A percentile compares a stretch with the other conserved stretches of the same genome.
Evolutionary conservation across 2,329 filamentous ascomycete genomes (phyloP).

Genomic region (Arthrobotrys sphaeroides): DNA sequence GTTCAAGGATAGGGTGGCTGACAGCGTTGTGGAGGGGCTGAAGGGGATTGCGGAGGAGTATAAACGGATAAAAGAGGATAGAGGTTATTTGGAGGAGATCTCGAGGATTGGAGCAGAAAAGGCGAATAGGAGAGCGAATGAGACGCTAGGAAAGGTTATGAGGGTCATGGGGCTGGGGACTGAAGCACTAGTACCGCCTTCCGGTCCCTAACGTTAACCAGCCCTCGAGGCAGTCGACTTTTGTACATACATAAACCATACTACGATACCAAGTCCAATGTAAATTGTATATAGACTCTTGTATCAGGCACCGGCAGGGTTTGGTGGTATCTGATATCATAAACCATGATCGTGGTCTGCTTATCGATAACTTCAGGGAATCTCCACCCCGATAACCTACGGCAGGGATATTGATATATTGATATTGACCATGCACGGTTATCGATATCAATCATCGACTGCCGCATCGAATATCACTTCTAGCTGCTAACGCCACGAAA

Average conservation of each 20-base stretch:
- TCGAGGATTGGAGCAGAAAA: conserved; percentile 69
- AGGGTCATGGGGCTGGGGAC: conserved; percentile 61
- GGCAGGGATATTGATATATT: too few relatives aligned
- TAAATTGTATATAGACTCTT: background rate
- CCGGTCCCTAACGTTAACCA: background rate
- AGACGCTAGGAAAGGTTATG: conserved; percentile 64
- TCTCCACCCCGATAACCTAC: too few relatives aligned
- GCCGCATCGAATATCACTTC: too few relatives aligned
- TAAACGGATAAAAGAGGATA: conserved; percentile 65
- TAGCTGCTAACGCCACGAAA: too few relatives aligned
- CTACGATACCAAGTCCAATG: background rate
- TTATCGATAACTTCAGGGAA: too few relatives aligned
- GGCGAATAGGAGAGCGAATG: conserved; percentile 70
- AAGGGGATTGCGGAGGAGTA: conserved; percentile 69
- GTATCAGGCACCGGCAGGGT: too few relatives aligned
- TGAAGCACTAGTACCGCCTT: background rate
- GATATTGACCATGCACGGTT: too few relatives aligned
- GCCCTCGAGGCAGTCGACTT: background rate
- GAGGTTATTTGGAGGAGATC: conserved; percentile 68
- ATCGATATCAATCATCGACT: too few relatives aligned
- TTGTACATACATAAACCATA: background rate
- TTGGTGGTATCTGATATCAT: too few relatives aligned
- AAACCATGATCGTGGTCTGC: too few relatives aligned
- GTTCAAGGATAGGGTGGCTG: conserved; percentile 73
- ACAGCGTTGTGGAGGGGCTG: conserved; percentile 68